phyloP scores from a whole-genome alignment of 306 rosid genomes.

The Begonia peltatifolia region DNA sequence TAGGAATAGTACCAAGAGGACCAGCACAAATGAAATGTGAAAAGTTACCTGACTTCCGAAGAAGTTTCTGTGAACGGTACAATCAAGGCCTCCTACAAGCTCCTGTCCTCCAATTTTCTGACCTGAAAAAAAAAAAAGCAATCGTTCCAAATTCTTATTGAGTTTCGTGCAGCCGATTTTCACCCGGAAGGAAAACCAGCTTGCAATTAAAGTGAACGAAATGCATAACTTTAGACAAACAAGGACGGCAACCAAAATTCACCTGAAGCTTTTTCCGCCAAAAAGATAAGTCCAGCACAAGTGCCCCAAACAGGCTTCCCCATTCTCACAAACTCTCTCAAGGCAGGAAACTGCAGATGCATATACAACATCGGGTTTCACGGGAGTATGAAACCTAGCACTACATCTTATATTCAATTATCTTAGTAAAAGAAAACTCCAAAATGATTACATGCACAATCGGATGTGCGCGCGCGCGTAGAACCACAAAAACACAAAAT shows the following conservation, averaged over 20 bases:
- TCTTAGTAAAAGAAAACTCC: too few species aligned
- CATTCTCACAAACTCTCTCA: slow-evolving; percentile 75
- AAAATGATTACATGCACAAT: too few species aligned
- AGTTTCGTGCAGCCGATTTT: background rate
- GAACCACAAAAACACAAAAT: too few species aligned
- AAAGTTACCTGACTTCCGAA: slow-evolving; percentile 81
- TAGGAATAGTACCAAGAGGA: too few species aligned
- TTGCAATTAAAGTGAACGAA: too few species aligned
- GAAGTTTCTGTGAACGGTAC: slow-evolving; percentile 89
- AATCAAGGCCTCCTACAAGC: slow-evolving; percentile 87
- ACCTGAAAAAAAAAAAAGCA: slow-evolving; percentile 39
- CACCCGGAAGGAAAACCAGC: background rate
- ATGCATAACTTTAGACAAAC: too few species aligned
- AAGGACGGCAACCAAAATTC: background rate
- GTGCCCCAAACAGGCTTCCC: slow-evolving; percentile 99
- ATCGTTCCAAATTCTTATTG: slow-evolving; percentile 8
- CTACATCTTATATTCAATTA: too few species aligned
- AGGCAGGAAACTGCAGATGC: slow-evolving; percentile 59
- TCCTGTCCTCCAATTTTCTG: slow-evolving; percentile 88
- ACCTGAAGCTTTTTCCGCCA: slow-evolving; percentile 84
- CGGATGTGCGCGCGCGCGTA: too few species aligned
- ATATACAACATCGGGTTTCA: background rate
- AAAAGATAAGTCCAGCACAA: slow-evolving; percentile 95
- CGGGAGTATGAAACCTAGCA: background rate
- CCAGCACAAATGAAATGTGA: too few species aligned